Base-by-base conservation (phyloP, 2,329 filamentous ascomycete genomes). In the Phoma sp. region DNA sequence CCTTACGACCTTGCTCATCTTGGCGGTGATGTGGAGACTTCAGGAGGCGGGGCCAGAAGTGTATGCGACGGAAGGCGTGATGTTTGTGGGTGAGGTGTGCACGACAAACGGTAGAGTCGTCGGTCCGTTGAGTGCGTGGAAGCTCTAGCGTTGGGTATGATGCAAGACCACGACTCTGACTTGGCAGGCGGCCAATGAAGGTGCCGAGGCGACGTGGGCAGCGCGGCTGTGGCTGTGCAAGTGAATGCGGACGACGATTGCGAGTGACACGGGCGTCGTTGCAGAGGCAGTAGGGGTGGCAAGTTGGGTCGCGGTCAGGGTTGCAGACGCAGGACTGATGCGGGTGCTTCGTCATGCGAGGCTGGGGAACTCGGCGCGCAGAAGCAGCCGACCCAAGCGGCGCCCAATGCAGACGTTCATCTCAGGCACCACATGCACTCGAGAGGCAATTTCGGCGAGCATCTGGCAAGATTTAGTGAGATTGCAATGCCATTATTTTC, bases 1-100 rank as follows among this genome's bases (percentile, higher is more conserved):
- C 78, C 95, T 87, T 75, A 98, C 92, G 76, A 98, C 92, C 80
- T 96, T 96, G 56, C 93, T 97, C 95, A 99, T 99, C 59, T 72
- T 83, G 59, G 57, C 55, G 48, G 55, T 32, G 38, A 7, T 58
- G 36, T 48, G 39, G 15, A 15, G 21, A 14, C 23, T 33, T 46
- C 39, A 48, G 42, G 30, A 18, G 23, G 14, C 14, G 36, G 33
- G 28, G 25, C 46, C 39, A 25, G 32, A 33, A 36, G 32, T 51
- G 48, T 52, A 43, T 50, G 55, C 56, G 45, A 57, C 56, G 34
- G 33, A 29, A 40, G 46, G 42, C 46, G 26, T 40, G 57, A 39
- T 46, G 49, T 20, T 49, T 30, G 29, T 53, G 30, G 39, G 37
- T 38, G 42, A 42, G 15, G 47, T 30, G 42, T 47, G 42, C 42